Conservation (phyloP, 768 basidiomycete genomes). For the Boletus patriciae region DNA sequence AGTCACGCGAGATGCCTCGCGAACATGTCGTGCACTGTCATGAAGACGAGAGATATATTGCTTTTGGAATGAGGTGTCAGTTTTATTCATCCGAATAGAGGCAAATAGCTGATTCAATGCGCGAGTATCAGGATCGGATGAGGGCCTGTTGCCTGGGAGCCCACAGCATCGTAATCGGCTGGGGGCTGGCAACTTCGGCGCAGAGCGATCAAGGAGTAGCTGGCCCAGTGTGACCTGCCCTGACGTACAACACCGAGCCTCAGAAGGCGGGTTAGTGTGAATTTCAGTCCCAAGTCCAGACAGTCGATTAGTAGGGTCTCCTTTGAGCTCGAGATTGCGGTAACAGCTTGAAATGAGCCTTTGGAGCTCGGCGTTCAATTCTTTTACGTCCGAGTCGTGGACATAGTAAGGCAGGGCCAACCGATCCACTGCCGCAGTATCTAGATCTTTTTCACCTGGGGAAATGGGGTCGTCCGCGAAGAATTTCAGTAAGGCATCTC, state of each 20-base stretch:
- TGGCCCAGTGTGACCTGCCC: not conserved
- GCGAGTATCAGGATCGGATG: not conserved
- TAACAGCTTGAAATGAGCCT: not conserved
- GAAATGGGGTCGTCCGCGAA: too few relatives aligned
- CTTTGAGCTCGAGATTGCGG: not conserved
- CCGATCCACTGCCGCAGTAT: not conserved
- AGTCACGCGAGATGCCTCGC: too few relatives aligned
- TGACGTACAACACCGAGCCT: not conserved
- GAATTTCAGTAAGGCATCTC: not conserved
- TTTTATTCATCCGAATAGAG: not conserved
- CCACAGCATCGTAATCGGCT: not conserved
- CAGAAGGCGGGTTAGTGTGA: not conserved
- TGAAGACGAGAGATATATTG: not conserved
- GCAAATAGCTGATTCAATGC: not conserved
- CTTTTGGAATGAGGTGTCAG: not conserved
- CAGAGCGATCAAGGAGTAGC: not conserved
- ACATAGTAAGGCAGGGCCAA: too few relatives aligned
- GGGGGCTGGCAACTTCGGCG: not conserved
- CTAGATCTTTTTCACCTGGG: not conserved
- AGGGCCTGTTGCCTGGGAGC: not conserved
- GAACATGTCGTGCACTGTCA: not conserved
- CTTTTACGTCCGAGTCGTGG: too few relatives aligned
- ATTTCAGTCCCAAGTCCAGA: not conserved
- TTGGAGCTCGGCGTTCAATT: not conserved
- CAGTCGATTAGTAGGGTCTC: not conserved